Conservation (phyloP, 2,329 filamentous ascomycete genomes). For the Diaporthe ilicicola region DNA sequence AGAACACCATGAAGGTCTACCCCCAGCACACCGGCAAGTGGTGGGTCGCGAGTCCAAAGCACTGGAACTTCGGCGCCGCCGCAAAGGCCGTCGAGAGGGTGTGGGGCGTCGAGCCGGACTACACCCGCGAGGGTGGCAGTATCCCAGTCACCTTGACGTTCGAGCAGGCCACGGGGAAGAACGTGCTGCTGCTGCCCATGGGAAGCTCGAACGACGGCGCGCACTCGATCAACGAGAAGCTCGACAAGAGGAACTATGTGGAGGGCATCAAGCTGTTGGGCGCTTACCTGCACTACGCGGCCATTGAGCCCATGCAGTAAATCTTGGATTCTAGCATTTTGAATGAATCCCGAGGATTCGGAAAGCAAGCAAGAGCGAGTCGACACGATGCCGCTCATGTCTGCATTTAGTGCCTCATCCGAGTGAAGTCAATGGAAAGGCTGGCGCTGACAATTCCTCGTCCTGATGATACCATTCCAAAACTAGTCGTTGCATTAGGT, state of each 20-base stretch:
- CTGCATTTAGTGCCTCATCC: not conserved
- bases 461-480: not conserved
- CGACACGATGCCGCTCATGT: not conserved
- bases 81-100: slow-evolving; percentile 96
- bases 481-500: not conserved
- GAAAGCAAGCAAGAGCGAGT: not conserved
- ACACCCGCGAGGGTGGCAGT: slow-evolving; percentile 95
- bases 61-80: slow-evolving; percentile 98
- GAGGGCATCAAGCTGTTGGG: slow-evolving; percentile 96
- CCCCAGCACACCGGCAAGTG: slow-evolving; percentile 94
- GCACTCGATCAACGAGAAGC: slow-evolving; percentile 98
- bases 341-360: not conserved
- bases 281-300: slow-evolving; percentile 95
- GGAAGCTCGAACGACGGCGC: slow-evolving; percentile 96
- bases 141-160: slow-evolving; percentile 98
- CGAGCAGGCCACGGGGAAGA: slow-evolving; percentile 97
- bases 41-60: slow-evolving; percentile 97
- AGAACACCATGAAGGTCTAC: slow-evolving; percentile 86
- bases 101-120: slow-evolving; percentile 91
- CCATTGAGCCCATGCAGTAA: slow-evolving; percentile 74
- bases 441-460: not conserved
- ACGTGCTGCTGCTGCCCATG: slow-evolving; percentile 94
- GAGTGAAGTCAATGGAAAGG: not conserved
- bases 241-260: slow-evolving; percentile 97
- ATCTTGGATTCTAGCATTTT: not conserved